Percentiles rank a stretch among this genome's conserved stretches.
These are phyloP conservation scores for Epichloe uncinata DNA, from an alignment of 2,329 filamentous ascomycete genomes.

Conservation along the genomic window DNA sequence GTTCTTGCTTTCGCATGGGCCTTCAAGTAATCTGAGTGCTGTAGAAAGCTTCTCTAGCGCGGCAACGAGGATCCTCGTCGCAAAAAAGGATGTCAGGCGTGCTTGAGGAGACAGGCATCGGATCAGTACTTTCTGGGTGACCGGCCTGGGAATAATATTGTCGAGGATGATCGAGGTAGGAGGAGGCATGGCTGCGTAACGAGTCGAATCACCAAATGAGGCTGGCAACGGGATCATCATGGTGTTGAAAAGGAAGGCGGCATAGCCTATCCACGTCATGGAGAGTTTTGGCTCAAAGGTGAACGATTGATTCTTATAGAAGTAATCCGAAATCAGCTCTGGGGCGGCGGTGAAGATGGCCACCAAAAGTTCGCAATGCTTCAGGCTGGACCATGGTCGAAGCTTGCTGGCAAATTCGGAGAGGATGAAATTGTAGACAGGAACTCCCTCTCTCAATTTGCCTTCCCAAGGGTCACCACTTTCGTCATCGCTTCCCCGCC, in stretches of 20 bases:
- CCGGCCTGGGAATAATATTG: slow-evolving; percentile 69
- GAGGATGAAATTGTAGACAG: slow-evolving; percentile 67
- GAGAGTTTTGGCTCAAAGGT: slow-evolving; percentile 85
- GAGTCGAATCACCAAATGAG: slow-evolving; percentile 53
- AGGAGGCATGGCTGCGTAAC: slow-evolving; percentile 55
- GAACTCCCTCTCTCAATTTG: slow-evolving; percentile 50
- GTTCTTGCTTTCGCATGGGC: slow-evolving; percentile 23
- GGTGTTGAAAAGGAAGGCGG: slow-evolving; percentile 72
- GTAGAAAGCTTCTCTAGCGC: slow-evolving; percentile 64
- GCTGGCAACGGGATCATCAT: slow-evolving; percentile 61
- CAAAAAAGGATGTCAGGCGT: slow-evolving; percentile 79
- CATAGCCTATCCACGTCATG: slow-evolving; percentile 89
- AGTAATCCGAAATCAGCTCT: slow-evolving; percentile 81
- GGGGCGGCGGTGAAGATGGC: slow-evolving; percentile 70
- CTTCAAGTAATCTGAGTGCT: slow-evolving; percentile 48
- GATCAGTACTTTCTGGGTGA: slow-evolving; percentile 66
- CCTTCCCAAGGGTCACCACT: slow-evolving; percentile 59
- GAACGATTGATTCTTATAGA: slow-evolving; percentile 65
- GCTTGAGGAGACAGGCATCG: slow-evolving; percentile 69
- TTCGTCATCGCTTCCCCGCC: slow-evolving; percentile 18
- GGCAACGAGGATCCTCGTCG: slow-evolving; percentile 62
- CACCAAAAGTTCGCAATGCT: slow-evolving; percentile 70
- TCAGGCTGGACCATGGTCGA: slow-evolving; percentile 67
- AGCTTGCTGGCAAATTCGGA: slow-evolving; percentile 68
- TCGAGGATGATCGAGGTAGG: slow-evolving; percentile 69